phyloP scores from a whole-genome alignment of 257 asterid genomes.

The Solanum dulcamara region DNA sequence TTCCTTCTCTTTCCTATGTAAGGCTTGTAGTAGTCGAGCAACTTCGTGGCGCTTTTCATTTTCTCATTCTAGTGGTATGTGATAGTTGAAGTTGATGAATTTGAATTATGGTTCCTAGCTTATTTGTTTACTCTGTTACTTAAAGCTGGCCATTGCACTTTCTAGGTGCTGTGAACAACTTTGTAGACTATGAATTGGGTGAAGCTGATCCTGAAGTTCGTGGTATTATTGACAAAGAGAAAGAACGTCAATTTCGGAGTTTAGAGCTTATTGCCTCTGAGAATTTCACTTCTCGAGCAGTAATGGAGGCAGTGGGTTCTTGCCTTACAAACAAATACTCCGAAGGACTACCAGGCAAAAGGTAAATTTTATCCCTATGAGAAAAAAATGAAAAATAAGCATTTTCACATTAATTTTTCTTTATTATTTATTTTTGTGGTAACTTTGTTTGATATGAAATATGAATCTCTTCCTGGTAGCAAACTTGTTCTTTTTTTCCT shows the following conservation, averaged over 20 bases:
- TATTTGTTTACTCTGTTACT: neutral
- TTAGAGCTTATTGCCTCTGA: slow-evolving; percentile 93
- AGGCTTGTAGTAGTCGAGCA: neutral
- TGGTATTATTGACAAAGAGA: slow-evolving; percentile 60
- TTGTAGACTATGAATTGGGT: slow-evolving; percentile 45
- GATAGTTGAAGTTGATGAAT: neutral
- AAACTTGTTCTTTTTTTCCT: neutral
- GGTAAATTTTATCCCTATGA: slow-evolving; percentile 22
- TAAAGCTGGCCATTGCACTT: neutral
- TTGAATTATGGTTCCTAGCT: neutral
- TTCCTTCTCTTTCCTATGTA: neutral
- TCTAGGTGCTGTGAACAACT: slow-evolving; percentile 48
- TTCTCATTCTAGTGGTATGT: neutral
- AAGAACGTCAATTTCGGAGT: slow-evolving; percentile 81
- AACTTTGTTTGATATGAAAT: neutral
- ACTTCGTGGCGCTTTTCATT: neutral
- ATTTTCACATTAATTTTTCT: neutral
- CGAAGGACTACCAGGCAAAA: slow-evolving; percentile 92
- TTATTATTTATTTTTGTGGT: neutral
- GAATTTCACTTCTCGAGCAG: slow-evolving; percentile 94
- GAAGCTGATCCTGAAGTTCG: slow-evolving; percentile 80
- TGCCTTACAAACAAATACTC: slow-evolving; percentile 94
- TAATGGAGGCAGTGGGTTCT: slow-evolving; percentile 99
- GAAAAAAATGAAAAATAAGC: neutral
- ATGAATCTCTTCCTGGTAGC: neutral